Evolutionary conservation across 768 basidiomycete species (phyloP).

Genomic region (Russula sp.): DNA sequence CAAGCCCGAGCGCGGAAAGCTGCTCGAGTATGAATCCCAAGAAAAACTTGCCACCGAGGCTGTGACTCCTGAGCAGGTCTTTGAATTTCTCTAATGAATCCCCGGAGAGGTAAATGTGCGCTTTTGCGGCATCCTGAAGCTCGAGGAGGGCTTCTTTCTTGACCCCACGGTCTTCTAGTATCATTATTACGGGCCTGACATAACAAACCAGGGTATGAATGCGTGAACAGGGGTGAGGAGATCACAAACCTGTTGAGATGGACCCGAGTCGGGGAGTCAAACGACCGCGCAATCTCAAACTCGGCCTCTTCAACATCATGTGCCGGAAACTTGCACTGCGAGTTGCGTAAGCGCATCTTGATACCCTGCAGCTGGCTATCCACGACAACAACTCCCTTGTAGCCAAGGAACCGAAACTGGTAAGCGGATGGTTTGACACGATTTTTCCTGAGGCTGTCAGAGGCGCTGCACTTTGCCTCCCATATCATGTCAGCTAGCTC

Average conservation of each 20-base stretch:
- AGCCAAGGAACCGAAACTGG: not conserved
- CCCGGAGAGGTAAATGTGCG: not conserved
- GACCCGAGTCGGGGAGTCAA: conserved; percentile 51
- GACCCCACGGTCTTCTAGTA: conserved; percentile 72
- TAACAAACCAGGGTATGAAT: not conserved
- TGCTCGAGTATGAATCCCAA: conserved; percentile 46
- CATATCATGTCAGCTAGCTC: conserved; percentile 36
- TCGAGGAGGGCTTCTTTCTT: conserved; percentile 48
- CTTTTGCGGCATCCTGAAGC: conserved; percentile 49
- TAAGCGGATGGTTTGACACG: not conserved
- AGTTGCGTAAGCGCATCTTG: conserved; percentile 26
- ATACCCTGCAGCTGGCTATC: not conserved
- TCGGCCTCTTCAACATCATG: conserved; percentile 32
- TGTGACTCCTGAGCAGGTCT: not conserved
- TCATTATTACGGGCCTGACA: conserved; percentile 63
- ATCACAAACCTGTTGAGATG: conserved; percentile 69
- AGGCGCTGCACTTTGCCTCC: conserved; percentile 44
- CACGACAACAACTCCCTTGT: conserved; percentile 1
- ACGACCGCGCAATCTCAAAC: conserved; percentile 29
- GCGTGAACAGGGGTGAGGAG: not conserved
- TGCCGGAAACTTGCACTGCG: conserved; percentile 71
- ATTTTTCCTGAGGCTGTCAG: not conserved
- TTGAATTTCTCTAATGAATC: not conserved
- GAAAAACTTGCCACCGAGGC: conserved; percentile 41
- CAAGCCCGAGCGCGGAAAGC: conserved; percentile 44